Base-by-base conservation (phyloP, 2,329 filamentous ascomycete species). In the Cladosporium phlei region DNA sequence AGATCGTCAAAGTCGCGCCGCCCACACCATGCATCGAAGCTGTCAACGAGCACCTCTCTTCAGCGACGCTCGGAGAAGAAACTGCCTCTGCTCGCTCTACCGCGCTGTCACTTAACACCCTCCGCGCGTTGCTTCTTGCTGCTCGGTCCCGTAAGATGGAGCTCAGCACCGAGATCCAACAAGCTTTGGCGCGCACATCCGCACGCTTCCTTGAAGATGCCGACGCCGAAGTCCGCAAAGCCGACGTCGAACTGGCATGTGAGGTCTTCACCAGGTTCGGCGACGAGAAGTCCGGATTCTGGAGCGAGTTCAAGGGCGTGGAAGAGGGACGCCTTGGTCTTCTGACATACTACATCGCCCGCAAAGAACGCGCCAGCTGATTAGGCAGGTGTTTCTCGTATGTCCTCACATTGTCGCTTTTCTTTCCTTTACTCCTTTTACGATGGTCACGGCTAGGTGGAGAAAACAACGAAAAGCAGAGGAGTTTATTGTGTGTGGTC, bases 301-400 rank as follows among this genome's bases (percentile, higher is more conserved):
- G 86, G 86, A 76, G 75, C 25, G 75, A 76, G 19, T 72, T 89
- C 49, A 54, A 55, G 50, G 70, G 69, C 1, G 74, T 86, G 24
- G 77, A 79, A 59, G 85, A 88, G 54, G 85, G 87, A 54, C 80
- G 85, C 17, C 79, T 88, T 70, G 88, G 83, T 55, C 65, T 90
- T 51, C 82, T 90, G 57, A 89, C 84, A 8, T 90, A 90, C 62
- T 90, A 89, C 64, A 83, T 89, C 59, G 85, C 86, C 30, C 83
- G 83, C 72, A 74, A 75, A 62, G 80, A 48, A 30, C 29, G 32
- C 4, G 38, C 46, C 9, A 35, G 17, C 16, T 45, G 14, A 35
- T 16, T 1, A 5, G 22, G 11, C 14, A 6, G 6, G 21, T 12
- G 21, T 2, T 8, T 2, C 16, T 39, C 37, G 37, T 39, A 39